Evolutionary conservation across 228 moss, liverwort and hornwort genomes (phyloP), one percentile per base, ranked within the genome.

Genomic region (Sphagnum magellanicum): DNA sequence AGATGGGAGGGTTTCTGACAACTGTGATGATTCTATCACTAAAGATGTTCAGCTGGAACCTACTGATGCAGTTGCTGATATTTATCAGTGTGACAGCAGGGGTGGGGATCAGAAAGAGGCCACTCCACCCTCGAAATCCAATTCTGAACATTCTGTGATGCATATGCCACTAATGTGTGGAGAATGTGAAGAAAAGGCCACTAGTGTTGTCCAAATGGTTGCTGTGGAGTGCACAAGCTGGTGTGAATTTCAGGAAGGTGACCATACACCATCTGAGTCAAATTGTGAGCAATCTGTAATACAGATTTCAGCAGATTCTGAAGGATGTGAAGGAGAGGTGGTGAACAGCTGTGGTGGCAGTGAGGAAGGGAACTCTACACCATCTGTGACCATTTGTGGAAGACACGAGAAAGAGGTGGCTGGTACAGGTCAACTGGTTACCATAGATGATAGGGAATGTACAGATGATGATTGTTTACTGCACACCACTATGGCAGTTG

Each of bases 391-490:
- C 32, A 32, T 32, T 32, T 32, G 32, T 32, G 32, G 3, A 32
- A 32, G 32, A 32, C 32, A 32, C 32, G 32, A 32, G 32, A 32
- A 32, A 32, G 32, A 32, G 32, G 32, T 32, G 32, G 32, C 32
- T 32, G 32, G 32, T 32, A 32, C 32, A 32, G 32, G 32, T 32
- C 32, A 59, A 1, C n/a, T 48, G 10, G 8, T 79, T 9, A 5
- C 73, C 1, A 4, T 5, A 4, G 70, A 77, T 68, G 69, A 67
- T 4, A 75, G 82, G 57, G 68, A 5, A 0, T 74, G 52, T 13
- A 79, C 81, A 5, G 75, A 67, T 0, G 82, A 77, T 10, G 77
- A 79, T 59, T 58, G 66, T 10, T 82, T 79, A 0, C 79, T 79
- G 77, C 53, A 15, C 6, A 72, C 78, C 53, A 73, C 68, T 4